These are phyloP conservation scores for Xylaria sp. DNA, from an alignment of 2,329 filamentous ascomycete species.

Conservation along the genomic window DNA sequence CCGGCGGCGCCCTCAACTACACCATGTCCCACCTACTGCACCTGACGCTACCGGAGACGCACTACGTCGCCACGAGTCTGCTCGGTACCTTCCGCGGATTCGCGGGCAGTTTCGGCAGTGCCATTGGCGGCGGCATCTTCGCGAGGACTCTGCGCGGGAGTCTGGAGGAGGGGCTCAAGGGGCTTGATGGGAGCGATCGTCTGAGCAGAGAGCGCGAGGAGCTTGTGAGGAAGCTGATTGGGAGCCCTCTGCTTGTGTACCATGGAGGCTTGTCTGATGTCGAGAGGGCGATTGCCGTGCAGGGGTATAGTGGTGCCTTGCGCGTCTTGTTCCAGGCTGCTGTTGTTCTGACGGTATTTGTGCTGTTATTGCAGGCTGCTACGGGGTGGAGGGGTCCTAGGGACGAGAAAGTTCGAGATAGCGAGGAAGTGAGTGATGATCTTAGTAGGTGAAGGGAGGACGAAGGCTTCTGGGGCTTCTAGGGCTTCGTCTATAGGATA, in stretches of 20 bases:
- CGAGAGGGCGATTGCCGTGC: constrained; percentile 54
- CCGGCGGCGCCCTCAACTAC: constrained; percentile 79
- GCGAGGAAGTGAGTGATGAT: constrained; percentile 44
- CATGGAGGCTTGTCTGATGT: constrained; percentile 46
- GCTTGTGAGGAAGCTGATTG: constrained; percentile 55
- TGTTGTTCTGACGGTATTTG: constrained; percentile 49
- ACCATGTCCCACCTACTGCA: constrained; percentile 81
- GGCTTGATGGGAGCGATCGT: constrained; percentile 48
- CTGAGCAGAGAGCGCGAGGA: constrained; percentile 42
- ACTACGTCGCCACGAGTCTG: constrained; percentile 78
- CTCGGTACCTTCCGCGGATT: constrained; percentile 82
- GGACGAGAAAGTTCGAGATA: constrained; percentile 56
- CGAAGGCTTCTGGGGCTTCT: no score
- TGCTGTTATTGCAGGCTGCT: constrained; percentile 54
- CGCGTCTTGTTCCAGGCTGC: constrained; percentile 55
- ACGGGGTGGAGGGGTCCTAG: constrained; percentile 57
- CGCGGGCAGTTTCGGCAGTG: constrained; percentile 78
- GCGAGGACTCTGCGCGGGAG: constrained; percentile 62
- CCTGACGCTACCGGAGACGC: constrained; percentile 67
- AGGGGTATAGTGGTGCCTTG: constrained; percentile 54
- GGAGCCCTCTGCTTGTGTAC: constrained; percentile 58
- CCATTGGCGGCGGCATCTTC: constrained; percentile 80
- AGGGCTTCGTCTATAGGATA: background rate
- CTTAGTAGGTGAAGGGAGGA: background rate
- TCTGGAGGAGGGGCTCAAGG: constrained; percentile 62